Conservation (phyloP, 2,329 filamentous ascomycete genomes). For the Cadophora sp. region DNA sequence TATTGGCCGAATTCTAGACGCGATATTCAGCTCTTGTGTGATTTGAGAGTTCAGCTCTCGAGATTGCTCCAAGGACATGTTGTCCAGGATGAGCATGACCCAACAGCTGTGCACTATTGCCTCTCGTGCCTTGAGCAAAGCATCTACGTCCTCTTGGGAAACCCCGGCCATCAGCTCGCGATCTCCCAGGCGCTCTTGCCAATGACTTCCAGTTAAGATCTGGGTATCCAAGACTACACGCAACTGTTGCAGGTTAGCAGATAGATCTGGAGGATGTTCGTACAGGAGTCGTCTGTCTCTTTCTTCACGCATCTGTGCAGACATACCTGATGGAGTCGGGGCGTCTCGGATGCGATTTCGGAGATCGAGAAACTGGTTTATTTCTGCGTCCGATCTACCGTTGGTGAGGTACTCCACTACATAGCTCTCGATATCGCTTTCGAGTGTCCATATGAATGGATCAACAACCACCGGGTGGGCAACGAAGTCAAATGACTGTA, state of each 20-base stretch:
- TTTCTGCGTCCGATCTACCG: neutral
- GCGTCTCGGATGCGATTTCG: neutral
- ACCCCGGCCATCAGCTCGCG: neutral
- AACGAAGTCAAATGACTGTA: neutral
- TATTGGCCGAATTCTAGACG: neutral
- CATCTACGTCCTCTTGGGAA: neutral
- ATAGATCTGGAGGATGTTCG: neutral
- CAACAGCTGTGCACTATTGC: neutral
- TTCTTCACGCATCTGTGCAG: neutral
- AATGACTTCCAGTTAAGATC: neutral
- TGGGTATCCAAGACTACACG: neutral
- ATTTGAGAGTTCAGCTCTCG: neutral
- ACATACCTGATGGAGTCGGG: neutral
- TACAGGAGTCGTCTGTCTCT: neutral
- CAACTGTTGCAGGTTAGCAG: neutral
- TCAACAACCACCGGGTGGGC: neutral
- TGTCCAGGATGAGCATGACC: neutral
- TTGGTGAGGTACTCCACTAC: neutral
- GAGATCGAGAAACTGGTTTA: neutral
- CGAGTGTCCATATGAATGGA: neutral
- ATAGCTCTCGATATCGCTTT: neutral
- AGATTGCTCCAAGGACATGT: neutral
- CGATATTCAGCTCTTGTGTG: neutral
- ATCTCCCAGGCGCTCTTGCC: neutral
- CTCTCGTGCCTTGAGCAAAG: neutral